Conservation (phyloP, 176 grass and related monocot genomes). For the Pharus latifolius region DNA sequence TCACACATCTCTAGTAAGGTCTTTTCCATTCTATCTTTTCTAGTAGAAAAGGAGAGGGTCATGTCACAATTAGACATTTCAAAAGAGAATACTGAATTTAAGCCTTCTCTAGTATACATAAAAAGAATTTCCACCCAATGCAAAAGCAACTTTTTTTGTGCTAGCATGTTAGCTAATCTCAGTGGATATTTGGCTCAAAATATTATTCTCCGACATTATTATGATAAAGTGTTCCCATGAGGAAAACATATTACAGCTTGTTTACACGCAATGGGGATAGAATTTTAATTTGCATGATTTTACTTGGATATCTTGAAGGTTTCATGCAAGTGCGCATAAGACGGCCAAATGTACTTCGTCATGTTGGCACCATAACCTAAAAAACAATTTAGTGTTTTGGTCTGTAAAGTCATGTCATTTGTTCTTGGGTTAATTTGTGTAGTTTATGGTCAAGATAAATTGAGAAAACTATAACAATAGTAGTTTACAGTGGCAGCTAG, state of each 20-base stretch:
- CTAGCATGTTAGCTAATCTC: background rate
- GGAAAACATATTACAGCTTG: background rate
- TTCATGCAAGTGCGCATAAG: too few species aligned
- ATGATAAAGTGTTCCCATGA: background rate
- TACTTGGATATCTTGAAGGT: too few species aligned
- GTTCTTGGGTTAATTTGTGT: too few species aligned
- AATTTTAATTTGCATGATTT: too few species aligned
- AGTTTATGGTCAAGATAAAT: too few species aligned
- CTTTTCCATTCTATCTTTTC: constrained; percentile 15
- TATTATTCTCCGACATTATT: constrained; percentile 19
- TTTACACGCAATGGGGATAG: too few species aligned
- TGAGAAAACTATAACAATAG: too few species aligned
- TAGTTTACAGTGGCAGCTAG: too few species aligned
- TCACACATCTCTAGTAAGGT: background rate
- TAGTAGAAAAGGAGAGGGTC: constrained; percentile 9
- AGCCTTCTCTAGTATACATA: constrained; percentile 7
- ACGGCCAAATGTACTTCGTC: too few species aligned
- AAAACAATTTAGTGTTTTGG: too few species aligned
- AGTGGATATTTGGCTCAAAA: constrained; percentile 3
- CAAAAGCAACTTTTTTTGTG: background rate
- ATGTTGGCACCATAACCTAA: too few species aligned
- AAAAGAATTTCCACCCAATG: background rate
- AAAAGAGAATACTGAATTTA: constrained; percentile 3
- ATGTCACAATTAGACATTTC: constrained; percentile 15
- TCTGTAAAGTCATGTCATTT: too few species aligned